Base-by-base conservation (phyloP, 106 monocot genomes). In the Dioscorea alata region DNA sequence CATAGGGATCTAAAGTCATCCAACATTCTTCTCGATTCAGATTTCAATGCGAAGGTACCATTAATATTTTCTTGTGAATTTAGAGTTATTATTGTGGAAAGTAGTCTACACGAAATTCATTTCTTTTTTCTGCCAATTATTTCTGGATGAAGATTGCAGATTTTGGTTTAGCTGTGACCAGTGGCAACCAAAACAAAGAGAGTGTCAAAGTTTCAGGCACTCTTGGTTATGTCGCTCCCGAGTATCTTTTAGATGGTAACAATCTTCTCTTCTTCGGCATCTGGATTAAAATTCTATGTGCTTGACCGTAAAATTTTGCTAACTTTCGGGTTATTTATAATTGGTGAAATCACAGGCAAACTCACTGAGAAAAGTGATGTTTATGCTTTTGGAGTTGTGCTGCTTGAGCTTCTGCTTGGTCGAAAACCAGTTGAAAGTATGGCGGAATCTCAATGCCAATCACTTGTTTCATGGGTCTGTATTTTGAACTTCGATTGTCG, bases 1-100 rank as follows among this genome's bases (percentile, higher is more conserved):
- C 93, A 90, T 64, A 93, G 93, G 80, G 99, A 93, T 79, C 77
- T 99, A 49, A 99, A 93, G 70, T 99, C 88, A 73, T 93, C 93
- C 9, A 93, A 99, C 69, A 93, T 99, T 52, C 99, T 99, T 79
- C 71, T 93, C 8, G 93, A 93, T 76, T 79, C 85, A 4, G 68
- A 80, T 16, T 99, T 86, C 62, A 93, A 81, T 76, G 93, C 93
- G 10, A 99, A 99, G 93, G 99, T 90, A 69, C 13, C 64, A 18
- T 18, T 13, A 10, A 48, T 42, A 42, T 42, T 42, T 42, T 42
- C 42, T 42, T 42, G 6, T 42, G 42, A 42, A 10, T 42, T 42
- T 42, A 42, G 42, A 10, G 5, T 0, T 42, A 0, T 42, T 3
- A 42, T 42, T 42, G 2, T 42, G 42, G 42, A 42, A 42, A 42